A percentile compares a stretch with the other conserved stretches of the same genome.
Conservation (phyloP, 371 early-diverging fungal species). For the Circinella umbellata region DNA sequence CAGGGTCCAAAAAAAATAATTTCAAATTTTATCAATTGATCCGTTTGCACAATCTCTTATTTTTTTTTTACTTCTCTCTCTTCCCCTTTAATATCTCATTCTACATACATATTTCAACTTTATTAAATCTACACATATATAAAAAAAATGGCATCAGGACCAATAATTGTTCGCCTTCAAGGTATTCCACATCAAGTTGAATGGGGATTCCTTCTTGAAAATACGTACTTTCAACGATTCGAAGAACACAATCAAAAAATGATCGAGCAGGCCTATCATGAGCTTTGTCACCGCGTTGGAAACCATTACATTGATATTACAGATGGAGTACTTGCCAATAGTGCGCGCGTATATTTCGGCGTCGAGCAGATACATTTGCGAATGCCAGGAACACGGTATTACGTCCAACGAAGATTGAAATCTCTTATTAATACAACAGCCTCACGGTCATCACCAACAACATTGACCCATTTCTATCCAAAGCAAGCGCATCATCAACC, state of each 20-base stretch:
- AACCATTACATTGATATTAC: slow-evolving; percentile 40
- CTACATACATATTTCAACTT: not conserved
- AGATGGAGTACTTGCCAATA: slow-evolving; percentile 35
- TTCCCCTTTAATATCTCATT: not conserved
- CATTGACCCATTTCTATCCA: no score
- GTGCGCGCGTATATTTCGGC: slow-evolving; percentile 48
- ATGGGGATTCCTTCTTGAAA: slow-evolving; percentile 57
- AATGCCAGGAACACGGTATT: slow-evolving; percentile 58
- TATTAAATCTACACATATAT: not conserved
- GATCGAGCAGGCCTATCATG: slow-evolving; percentile 39
- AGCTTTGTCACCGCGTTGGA: slow-evolving; percentile 27
- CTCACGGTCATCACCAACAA: no score
- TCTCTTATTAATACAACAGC: not conserved
- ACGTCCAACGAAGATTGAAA: slow-evolving; percentile 31
- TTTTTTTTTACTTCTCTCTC: not conserved
- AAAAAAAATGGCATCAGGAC: not conserved
- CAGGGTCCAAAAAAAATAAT: not conserved
- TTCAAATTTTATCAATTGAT: not conserved
- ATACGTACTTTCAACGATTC: slow-evolving; percentile 45
- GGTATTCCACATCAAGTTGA: slow-evolving; percentile 12
- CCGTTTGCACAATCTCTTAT: not conserved
- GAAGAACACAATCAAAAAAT: slow-evolving; percentile 40
- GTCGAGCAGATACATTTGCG: slow-evolving; percentile 48
- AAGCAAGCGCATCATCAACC: no score
- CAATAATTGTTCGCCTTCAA: not conserved